A percentile compares a stretch with the other conserved stretches of the same genome.
phyloP scores from a whole-genome alignment of 805 yeast genomes.

The Saccharomycopsis fodiens region DNA sequence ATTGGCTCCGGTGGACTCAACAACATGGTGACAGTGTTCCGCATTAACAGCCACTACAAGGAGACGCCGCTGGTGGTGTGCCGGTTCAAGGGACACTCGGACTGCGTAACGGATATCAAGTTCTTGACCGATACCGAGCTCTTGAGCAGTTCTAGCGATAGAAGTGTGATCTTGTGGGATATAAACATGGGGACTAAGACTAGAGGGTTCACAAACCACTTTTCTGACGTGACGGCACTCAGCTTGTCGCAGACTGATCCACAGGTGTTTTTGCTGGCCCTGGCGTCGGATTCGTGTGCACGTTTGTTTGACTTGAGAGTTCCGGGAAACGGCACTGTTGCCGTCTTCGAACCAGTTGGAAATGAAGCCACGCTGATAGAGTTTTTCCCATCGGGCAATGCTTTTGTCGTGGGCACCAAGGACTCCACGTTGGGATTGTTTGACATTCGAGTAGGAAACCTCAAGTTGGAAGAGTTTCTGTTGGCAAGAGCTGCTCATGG shows the following conservation, averaged over 20 bases:
- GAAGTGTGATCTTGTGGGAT: constrained; percentile 78
- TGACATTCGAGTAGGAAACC: constrained; percentile 74
- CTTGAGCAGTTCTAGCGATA: constrained; percentile 50
- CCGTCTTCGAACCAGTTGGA: constrained; percentile 46
- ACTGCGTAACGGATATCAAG: constrained; percentile 69
- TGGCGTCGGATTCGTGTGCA: constrained; percentile 36
- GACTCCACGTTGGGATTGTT: constrained; percentile 64
- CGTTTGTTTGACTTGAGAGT: constrained; percentile 59
- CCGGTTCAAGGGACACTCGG: constrained; percentile 69
- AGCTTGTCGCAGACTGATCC: constrained; percentile 21
- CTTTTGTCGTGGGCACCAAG: constrained; percentile 71
- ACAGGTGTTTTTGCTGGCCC: constrained; percentile 43
- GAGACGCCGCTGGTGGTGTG: constrained; percentile 15
- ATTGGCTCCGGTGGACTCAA: constrained; percentile 82
- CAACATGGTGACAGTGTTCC: constrained; percentile 68
- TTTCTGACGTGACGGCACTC: constrained; percentile 62
- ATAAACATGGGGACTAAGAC: constrained; percentile 47
- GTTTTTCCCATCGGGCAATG: constrained; percentile 62
- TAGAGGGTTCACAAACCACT: constrained; percentile 54
- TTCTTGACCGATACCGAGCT: constrained; percentile 52
- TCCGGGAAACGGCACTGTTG: constrained; percentile 34
- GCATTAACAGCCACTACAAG: constrained; percentile 19
- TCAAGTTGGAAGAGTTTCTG: constrained; percentile 22
- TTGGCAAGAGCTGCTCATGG: background rate
- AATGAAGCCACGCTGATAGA: constrained; percentile 58